phyloP scores from a whole-genome alignment of 2,329 filamentous ascomycete species.

The Sclerotinia sclerotiorum region DNA sequence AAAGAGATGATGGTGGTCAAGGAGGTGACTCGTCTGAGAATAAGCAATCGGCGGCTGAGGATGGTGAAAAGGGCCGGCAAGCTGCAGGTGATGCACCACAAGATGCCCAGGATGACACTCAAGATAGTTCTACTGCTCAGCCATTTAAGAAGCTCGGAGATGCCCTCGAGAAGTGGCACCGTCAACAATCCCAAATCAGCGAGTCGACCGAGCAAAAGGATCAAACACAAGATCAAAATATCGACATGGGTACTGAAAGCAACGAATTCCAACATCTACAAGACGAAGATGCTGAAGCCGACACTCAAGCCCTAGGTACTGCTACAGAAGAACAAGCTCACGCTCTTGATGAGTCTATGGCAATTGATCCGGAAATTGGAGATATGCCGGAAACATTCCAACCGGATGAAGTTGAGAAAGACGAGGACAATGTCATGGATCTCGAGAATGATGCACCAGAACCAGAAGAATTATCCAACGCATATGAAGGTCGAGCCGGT shows the following conservation, averaged over 20 bases:
- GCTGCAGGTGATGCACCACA: conserved; percentile 45
- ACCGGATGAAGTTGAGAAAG: conserved; percentile 44
- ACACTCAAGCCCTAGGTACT: conserved; percentile 87
- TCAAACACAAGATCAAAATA: conserved; percentile 34
- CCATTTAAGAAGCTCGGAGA: conserved; percentile 95
- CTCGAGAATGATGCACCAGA: conserved; percentile 44
- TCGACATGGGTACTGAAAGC: conserved; percentile 63
- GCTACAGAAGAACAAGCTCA: conserved; percentile 84
- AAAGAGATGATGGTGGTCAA: conserved; percentile 65
- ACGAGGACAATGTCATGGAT: conserved; percentile 47
- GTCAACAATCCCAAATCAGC: conserved; percentile 78
- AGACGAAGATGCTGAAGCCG: conserved; percentile 77
- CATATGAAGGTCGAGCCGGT: conserved; percentile 58
- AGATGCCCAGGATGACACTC: conserved; percentile 41
- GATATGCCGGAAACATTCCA: conserved; percentile 56
- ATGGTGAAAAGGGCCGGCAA: conserved; percentile 54
- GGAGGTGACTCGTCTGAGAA: conserved; percentile 65
- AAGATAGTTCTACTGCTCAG: conserved; percentile 53
- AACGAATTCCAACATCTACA: conserved; percentile 93
- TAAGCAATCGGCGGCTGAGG: conserved; percentile 61
- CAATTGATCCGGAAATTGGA: conserved; percentile 68
- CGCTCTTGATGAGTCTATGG: conserved; percentile 85
- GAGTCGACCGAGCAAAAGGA: conserved; percentile 53
- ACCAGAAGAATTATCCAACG: conserved; percentile 47
- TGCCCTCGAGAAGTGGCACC: conserved; percentile 88